A percentile compares a stretch with the other conserved stretches of the same genome.
Conservation (phyloP, 2,329 filamentous ascomycete species). For the Zarea fungicola region DNA sequence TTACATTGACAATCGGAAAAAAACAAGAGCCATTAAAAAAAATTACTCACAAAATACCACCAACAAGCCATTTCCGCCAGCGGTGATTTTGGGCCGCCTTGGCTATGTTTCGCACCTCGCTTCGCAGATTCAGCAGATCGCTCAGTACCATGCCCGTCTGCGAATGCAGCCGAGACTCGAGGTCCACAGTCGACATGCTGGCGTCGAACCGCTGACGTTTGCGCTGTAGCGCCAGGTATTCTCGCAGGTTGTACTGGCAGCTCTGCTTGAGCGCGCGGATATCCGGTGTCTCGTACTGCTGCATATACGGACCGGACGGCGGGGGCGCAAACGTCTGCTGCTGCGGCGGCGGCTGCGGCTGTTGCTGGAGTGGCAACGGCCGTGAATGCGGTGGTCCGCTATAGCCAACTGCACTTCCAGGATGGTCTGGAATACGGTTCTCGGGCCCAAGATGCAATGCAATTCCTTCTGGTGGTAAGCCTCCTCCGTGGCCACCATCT, state of each 20-base stretch:
- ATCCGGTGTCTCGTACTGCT: constrained; percentile 18
- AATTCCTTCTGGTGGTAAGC: constrained; percentile 8
- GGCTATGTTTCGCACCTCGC: constrained; percentile 38
- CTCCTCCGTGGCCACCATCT: background rate
- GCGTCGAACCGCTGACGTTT: constrained; percentile 25
- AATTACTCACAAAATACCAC: constrained; percentile 44
- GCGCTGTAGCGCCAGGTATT: constrained; percentile 30
- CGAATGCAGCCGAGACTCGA: constrained; percentile 38
- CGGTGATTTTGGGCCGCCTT: constrained; percentile 42
- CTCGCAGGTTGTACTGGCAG: constrained; percentile 31
- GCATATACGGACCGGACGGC: background rate
- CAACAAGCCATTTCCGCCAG: constrained; percentile 49
- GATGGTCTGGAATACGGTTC: constrained; percentile 19
- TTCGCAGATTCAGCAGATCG: constrained; percentile 40
- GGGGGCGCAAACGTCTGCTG: constrained; percentile 14
- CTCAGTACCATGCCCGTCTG: constrained; percentile 39
- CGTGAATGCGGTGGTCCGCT: constrained; percentile 11
- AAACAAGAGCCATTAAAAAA: no score
- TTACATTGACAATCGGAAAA: no score
- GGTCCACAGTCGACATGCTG: constrained; percentile 27
- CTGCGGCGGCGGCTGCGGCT: constrained; percentile 25
- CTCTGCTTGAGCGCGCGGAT: constrained; percentile 28
- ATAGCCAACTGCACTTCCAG: constrained; percentile 16
- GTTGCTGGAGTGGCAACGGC: background rate
- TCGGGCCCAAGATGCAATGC: constrained; percentile 18